A percentile compares a stretch with the other conserved stretches of the same genome.
These are phyloP conservation scores for Ophiostoma ulmi DNA, from an alignment of 2,329 filamentous ascomycete genomes.

Conservation along the genomic window DNA sequence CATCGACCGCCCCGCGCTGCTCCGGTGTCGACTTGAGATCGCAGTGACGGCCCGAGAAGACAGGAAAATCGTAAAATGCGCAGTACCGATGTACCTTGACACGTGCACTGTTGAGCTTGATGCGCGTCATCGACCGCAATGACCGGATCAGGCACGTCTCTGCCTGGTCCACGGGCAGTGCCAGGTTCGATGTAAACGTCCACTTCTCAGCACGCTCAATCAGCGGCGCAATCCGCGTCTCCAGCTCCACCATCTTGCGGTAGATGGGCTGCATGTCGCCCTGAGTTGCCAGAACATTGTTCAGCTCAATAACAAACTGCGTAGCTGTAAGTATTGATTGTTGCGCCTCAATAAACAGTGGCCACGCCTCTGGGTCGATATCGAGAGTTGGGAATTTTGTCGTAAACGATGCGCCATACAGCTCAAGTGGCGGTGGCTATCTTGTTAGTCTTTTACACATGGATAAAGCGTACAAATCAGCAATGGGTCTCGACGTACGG, in stretches of 20 bases:
- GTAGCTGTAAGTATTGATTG: slow-evolving; percentile 45
- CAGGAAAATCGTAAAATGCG: slow-evolving; percentile 47
- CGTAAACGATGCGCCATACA: slow-evolving; percentile 38
- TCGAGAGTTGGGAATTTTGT: slow-evolving; percentile 40
- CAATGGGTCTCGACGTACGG: slow-evolving; percentile 32
- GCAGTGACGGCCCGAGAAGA: slow-evolving; percentile 47
- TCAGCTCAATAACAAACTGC: slow-evolving; percentile 46
- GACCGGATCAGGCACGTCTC: slow-evolving; percentile 42
- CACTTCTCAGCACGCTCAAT: slow-evolving; percentile 37
- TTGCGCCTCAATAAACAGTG: slow-evolving; percentile 43
- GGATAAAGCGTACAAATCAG: background rate
- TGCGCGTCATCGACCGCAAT: slow-evolving; percentile 44
- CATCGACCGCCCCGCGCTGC: slow-evolving; percentile 28
- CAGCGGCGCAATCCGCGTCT: slow-evolving; percentile 37
- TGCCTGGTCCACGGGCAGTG: slow-evolving; percentile 35
- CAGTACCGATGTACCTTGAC: slow-evolving; percentile 50
- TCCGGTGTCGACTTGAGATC: slow-evolving; percentile 38
- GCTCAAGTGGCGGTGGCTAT: slow-evolving; percentile 27
- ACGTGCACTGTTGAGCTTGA: slow-evolving; percentile 48
- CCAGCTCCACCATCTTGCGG: slow-evolving; percentile 40
- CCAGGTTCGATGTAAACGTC: slow-evolving; percentile 34
- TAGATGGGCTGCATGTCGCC: slow-evolving; percentile 40
- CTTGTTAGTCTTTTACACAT: background rate
- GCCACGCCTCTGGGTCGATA: slow-evolving; percentile 42
- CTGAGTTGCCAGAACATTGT: slow-evolving; percentile 38